Percentiles rank a stretch among this genome's conserved stretches.
Conservation (phyloP, 192 early-diverging fungal genomes). For the Phycomyces nitens region DNA sequence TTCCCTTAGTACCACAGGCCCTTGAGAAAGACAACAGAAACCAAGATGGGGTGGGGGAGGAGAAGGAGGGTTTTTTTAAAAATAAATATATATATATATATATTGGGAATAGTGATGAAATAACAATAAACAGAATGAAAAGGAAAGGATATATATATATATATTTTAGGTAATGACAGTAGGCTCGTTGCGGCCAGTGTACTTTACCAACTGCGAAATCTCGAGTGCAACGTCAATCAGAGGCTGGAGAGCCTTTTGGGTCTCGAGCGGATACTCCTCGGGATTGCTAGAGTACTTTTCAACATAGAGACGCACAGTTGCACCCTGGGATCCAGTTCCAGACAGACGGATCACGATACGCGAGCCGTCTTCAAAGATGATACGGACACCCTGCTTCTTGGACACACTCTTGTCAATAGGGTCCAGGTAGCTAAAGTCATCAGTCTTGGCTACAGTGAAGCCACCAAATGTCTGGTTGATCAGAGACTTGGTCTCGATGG, state of each 20-base stretch:
- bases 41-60: too few species aligned
- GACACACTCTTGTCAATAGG: constrained; percentile 86
- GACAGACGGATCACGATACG: constrained; percentile 89
- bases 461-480: constrained; percentile 64
- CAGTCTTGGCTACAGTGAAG: constrained; percentile 63
- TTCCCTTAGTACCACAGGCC: too few species aligned
- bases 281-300: constrained; percentile 79
- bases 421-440: constrained; percentile 94
- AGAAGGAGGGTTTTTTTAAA: too few species aligned
- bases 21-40: too few species aligned
- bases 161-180: constrained; percentile 82
- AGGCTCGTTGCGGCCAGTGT: constrained; percentile 84
- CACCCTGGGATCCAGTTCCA: constrained; percentile 94
- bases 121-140: not conserved
- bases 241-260: constrained; percentile 83
- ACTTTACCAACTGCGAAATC: constrained; percentile 71
- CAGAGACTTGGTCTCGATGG: constrained; percentile 45
- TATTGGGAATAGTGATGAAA: too few species aligned
- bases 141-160: not conserved
- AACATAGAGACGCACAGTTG: constrained; percentile 93
- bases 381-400: constrained; percentile 82
- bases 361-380: constrained; percentile 89
- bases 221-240: constrained; percentile 82
- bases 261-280: constrained; percentile 58
- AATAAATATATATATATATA: too few species aligned